These are phyloP conservation scores for Yarrowia osloensis DNA, from an alignment of 805 yeast species.

Conservation along the genomic window DNA sequence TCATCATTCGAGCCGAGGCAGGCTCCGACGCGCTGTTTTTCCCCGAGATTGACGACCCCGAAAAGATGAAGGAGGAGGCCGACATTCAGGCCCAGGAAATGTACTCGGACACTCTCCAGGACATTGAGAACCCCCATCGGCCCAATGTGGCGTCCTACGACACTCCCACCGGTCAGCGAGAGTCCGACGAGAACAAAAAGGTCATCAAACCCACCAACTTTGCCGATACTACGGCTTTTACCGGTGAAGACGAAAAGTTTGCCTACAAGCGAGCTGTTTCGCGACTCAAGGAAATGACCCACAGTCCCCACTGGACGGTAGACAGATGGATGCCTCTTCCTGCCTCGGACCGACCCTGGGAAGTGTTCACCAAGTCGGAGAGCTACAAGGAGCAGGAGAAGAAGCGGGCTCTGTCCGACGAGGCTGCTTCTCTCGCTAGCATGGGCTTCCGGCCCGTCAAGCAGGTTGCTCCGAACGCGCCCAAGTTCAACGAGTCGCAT, in stretches of 20 bases:
- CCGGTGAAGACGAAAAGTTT: conserved; percentile 76
- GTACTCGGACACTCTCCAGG: conserved; percentile 65
- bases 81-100: conserved; percentile 59
- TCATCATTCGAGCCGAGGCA: conserved; percentile 55
- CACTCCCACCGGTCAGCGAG: conserved; percentile 21
- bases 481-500: conserved; percentile 50
- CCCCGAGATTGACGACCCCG: conserved; percentile 48
- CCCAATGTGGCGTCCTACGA: conserved; percentile 65
- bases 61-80: conserved; percentile 39
- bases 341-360: conserved; percentile 61
- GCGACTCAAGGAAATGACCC: conserved; percentile 61
- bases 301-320: conserved; percentile 53
- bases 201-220: conserved; percentile 38
- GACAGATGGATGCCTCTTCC: conserved; percentile 60
- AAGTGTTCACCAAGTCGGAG: conserved; percentile 36
- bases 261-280: conserved; percentile 73
- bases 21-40: conserved; percentile 59
- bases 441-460: conserved; percentile 16
- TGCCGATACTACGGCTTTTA: conserved; percentile 50
- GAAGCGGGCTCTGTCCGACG: not conserved
- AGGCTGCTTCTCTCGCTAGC: conserved; percentile 14
- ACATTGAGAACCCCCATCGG: conserved; percentile 62
- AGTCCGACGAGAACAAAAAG: not conserved
- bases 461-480: conserved; percentile 39
- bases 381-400: conserved; percentile 32